These are phyloP conservation scores for Aspergillus affinis DNA, from an alignment of 495 filamentous ascomycete genomes.

Conservation along the genomic window DNA sequence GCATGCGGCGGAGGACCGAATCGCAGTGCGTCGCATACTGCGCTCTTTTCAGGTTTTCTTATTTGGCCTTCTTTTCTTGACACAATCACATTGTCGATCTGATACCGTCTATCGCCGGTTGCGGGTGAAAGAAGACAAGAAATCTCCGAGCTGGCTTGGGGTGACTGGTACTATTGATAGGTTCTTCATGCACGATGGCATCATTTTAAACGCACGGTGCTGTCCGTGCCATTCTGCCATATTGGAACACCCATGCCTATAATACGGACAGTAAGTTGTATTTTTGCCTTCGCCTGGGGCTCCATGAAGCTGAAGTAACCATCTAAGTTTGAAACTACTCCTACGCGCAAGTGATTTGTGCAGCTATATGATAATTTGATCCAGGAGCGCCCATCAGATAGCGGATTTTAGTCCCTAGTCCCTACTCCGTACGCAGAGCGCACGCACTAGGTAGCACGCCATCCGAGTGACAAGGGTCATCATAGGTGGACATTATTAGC, in stretches of 20 bases:
- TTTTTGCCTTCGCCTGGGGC: not conserved
- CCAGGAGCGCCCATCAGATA: not conserved
- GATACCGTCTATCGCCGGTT: not conserved
- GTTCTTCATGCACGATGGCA: constrained; percentile 10
- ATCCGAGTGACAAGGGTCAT: constrained; percentile 1
- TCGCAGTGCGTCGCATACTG: constrained; percentile 1
- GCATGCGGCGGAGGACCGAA: not conserved
- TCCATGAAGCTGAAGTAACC: not conserved
- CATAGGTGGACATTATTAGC: not conserved
- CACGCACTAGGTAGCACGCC: not conserved
- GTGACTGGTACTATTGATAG: not conserved
- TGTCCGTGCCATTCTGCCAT: not conserved
- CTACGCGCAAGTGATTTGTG: not conserved
- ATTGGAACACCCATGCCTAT: not conserved
- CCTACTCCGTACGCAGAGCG: not conserved
- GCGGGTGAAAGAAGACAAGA: not conserved
- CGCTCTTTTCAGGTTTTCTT: not conserved
- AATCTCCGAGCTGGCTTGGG: constrained; percentile 13
- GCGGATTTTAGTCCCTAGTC: not conserved
- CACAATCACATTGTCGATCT: constrained; percentile 18
- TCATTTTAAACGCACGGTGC: not conserved
- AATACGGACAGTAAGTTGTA: not conserved
- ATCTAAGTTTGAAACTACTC: not conserved
- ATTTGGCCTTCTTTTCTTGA: not conserved
- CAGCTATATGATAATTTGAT: not conserved